phyloP scores from a whole-genome alignment of 495 filamentous ascomycete species.

The Hypoxylon lenormandii region DNA sequence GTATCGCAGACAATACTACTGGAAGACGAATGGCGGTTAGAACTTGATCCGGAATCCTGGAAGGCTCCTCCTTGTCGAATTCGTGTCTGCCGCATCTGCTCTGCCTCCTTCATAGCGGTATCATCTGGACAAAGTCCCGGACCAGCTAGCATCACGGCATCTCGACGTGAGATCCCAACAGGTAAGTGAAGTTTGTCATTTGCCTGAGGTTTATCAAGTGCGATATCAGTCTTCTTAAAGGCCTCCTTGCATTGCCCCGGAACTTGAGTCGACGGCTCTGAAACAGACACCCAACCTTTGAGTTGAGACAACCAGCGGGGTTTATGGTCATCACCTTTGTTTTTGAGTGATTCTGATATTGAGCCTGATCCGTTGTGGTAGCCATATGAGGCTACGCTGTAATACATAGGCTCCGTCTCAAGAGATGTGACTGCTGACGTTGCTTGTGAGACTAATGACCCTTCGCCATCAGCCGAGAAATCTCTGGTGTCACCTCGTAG shows the following conservation, averaged over 20 bases:
- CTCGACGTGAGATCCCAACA: conserved; percentile 52
- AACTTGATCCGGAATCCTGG: conserved; percentile 30
- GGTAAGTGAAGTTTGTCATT: conserved; percentile 53
- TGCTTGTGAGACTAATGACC: conserved; percentile 5
- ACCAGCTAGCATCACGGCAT: conserved; percentile 51
- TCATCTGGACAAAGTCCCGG: conserved; percentile 53
- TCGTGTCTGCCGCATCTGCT: conserved; percentile 35
- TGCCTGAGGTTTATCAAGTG: conserved; percentile 46
- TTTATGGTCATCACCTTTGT: conserved; percentile 38
- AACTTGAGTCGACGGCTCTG: conserved; percentile 58
- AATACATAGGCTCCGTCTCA: conserved; percentile 5
- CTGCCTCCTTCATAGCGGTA: conserved; percentile 42
- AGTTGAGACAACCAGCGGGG: conserved; percentile 53
- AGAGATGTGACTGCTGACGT: conserved; percentile 22
- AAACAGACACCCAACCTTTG: conserved; percentile 56
- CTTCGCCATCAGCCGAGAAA: conserved; percentile 11
- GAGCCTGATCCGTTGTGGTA: not conserved
- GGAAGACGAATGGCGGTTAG: conserved; percentile 38
- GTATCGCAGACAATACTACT: conserved; percentile 30
- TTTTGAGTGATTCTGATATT: conserved; percentile 11
- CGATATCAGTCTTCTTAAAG: conserved; percentile 52
- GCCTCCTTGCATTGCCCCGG: conserved; percentile 56
- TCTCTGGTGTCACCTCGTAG: conserved; percentile 1
- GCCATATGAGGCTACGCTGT: conserved; percentile 1
- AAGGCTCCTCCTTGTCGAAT: conserved; percentile 11